Evolutionary conservation across 805 yeast genomes (phyloP), one percentile per base, ranked within the genome.

Genomic region (Saccharomycopsis microspora): DNA sequence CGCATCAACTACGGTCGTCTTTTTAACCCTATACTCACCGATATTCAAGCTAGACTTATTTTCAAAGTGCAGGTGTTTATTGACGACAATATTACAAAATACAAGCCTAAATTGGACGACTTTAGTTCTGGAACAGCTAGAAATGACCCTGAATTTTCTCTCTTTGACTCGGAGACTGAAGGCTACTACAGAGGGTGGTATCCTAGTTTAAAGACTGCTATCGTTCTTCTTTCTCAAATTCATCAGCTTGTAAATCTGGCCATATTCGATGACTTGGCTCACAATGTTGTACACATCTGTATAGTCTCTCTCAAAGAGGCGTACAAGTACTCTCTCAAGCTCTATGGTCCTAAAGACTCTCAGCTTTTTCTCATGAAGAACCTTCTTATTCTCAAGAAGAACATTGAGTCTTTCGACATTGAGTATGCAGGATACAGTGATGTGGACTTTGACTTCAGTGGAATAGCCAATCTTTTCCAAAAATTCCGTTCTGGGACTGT

Each of bases 261-360:
- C 8, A 84, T 87, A 1, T 90, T 89, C 64, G 95, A 87, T 60
- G 95, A 86, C 58, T 65, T 89, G 54, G 95, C 96, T 0, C 95
- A 87, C 60, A 78, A 83, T 48, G 80, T 87, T 45, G 84, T 90
- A 3, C 96, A 85, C 59, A 74, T 82, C 41, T 81, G 93, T 56
- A 74, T 87, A 36, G 57, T 65, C 10, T 76, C 93, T 5, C 63
- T 87, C 55, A 73, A 74, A 47, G 63, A 66, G 10, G 82, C 83
- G 8, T 72, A 72, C 54, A 64, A 68, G 3, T 56, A 75, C 29
- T 70, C 77, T 5, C 55, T 61, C 35, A 56, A 67, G 5, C 64
- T 71, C 54, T 63, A 74, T 31, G 85, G 86, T 0, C 56, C 67
- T 3, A 51, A 69, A 7, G 89, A 82, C 55, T 70, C 84, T 0